Evolutionary conservation across 1,139 yeast species (phyloP).

Genomic region (Yamadazyma diospyri): DNA sequence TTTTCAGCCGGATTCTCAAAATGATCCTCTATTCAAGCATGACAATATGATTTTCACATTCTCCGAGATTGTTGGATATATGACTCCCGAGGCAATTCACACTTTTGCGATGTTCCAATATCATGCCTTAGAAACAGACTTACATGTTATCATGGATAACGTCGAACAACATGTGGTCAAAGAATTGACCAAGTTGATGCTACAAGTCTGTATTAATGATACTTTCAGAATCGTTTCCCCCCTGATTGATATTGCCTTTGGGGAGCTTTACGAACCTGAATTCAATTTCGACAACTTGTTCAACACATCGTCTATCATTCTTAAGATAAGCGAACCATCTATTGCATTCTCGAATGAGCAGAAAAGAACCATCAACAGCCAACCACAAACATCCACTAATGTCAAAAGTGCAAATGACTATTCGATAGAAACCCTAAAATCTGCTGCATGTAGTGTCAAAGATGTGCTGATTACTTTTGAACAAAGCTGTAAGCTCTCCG

Average conservation of each 20-base stretch:
- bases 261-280: constrained; percentile 24
- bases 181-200: constrained; percentile 34
- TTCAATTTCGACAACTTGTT: constrained; percentile 2
- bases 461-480: constrained; percentile 21
- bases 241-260: constrained; percentile 42
- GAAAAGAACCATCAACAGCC: constrained; percentile 9
- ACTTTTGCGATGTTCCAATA: constrained; percentile 28
- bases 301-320: constrained; percentile 12
- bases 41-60: constrained; percentile 55
- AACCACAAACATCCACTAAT: not conserved
- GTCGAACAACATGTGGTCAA: constrained; percentile 61
- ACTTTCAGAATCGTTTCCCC: constrained; percentile 55
- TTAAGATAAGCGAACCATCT: constrained; percentile 36
- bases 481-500: constrained; percentile 11
- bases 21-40: constrained; percentile 46
- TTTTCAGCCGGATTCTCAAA: constrained; percentile 37
- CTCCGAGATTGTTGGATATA: constrained; percentile 36
- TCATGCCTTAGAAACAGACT: constrained; percentile 32
- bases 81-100: constrained; percentile 35
- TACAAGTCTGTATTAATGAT: constrained; percentile 32
- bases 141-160: constrained; percentile 55
- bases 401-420: constrained; percentile 4
- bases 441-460: constrained; percentile 33
- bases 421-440: constrained; percentile 9
- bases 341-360: constrained; percentile 25